Evolutionary conservation across 2,329 filamentous ascomycete species (phyloP).

Genomic region (Penicillium vulpinum): DNA sequence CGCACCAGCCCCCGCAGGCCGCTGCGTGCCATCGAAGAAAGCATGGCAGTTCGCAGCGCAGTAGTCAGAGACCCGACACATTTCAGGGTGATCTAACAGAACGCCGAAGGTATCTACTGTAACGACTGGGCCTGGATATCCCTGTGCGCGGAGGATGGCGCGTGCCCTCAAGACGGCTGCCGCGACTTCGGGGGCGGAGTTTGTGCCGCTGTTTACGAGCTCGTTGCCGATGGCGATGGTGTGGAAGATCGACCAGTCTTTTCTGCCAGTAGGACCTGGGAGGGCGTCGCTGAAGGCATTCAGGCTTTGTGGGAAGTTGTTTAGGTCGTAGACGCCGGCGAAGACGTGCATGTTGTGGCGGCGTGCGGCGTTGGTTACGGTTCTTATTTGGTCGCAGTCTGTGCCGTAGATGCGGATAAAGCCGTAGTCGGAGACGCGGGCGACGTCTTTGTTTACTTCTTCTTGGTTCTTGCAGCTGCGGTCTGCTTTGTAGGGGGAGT

Average conservation of each 20-base stretch:
- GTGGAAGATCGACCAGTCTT: constrained; percentile 67
- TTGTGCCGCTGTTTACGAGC: constrained; percentile 65
- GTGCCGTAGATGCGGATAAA: constrained; percentile 75
- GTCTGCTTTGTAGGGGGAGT: constrained; percentile 58
- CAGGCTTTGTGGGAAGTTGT: constrained; percentile 58
- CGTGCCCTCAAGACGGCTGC: constrained; percentile 61
- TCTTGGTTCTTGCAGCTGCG: constrained; percentile 65
- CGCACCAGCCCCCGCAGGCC: constrained; percentile 61
- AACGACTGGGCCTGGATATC: constrained; percentile 72
- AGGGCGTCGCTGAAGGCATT: constrained; percentile 61
- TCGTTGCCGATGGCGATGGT: constrained; percentile 81
- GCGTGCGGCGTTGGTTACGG: constrained; percentile 63
- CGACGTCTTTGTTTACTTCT: constrained; percentile 66
- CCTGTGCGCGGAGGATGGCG: constrained; percentile 57
- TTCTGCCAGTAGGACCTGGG: constrained; percentile 35
- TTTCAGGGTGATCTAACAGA: constrained; percentile 62
- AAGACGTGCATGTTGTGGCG: constrained; percentile 69
- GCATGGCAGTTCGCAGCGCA: constrained; percentile 80
- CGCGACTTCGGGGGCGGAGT: constrained; percentile 55
- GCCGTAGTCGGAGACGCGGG: constrained; percentile 57
- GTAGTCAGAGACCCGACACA: constrained; percentile 74
- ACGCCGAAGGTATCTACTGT: constrained; percentile 77
- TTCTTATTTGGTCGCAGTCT: constrained; percentile 71
- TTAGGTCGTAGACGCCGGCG: constrained; percentile 69
- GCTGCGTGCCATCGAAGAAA: constrained; percentile 71